Evolutionary conservation across 257 asterid species (phyloP).

Genomic region (Prunella vulgaris): DNA sequence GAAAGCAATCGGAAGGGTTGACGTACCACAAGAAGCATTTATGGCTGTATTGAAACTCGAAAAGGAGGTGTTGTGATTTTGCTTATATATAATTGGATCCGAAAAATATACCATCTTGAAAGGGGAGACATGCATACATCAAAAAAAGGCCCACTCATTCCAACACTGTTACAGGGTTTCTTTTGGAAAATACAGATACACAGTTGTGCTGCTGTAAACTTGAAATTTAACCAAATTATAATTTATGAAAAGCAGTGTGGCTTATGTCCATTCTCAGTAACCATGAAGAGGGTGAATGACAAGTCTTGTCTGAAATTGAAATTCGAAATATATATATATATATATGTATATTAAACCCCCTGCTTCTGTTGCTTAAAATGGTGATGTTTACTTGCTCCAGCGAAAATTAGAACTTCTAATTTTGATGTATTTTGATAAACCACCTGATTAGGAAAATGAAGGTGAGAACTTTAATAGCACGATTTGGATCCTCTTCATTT

Average conservation of each 20-base stretch:
- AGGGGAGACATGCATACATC: background rate
- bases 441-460: no score
- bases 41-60: conserved; percentile 99
- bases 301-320: no score
- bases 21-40: conserved; percentile 98
- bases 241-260: background rate
- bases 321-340: no score
- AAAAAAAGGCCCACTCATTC: background rate
- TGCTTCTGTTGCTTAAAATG: no score
- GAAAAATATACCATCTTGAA: background rate
- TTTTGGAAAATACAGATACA: background rate
- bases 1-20: conserved; percentile 94
- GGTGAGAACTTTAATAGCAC: no score
- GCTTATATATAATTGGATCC: background rate
- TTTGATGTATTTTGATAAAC: no score
- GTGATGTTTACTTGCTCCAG: no score
- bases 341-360: no score
- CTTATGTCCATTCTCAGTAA: no score
- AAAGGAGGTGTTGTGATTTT: conserved; percentile 71
- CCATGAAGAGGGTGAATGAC: no score
- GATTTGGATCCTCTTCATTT: no score
- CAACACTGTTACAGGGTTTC: background rate
- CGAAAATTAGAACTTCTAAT: no score
- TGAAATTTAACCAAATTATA: background rate
- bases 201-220: background rate